Conservation (phyloP, 352 stramenopile species). For the Halophytophthora batemanensis region DNA sequence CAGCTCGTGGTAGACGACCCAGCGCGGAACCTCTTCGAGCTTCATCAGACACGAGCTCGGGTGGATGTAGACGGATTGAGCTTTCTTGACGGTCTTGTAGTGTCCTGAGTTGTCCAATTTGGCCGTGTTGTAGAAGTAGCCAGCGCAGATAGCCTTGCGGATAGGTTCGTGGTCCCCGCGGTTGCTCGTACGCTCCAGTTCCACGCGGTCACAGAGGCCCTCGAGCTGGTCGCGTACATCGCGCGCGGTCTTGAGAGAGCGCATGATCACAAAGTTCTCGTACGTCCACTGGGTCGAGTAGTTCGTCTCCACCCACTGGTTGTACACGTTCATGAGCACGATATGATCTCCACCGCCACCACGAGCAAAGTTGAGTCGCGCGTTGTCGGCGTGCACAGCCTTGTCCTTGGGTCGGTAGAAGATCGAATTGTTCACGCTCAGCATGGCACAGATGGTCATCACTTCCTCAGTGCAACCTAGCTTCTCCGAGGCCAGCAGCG, state of each 20-base stretch:
- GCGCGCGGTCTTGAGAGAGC: conserved; percentile 96
- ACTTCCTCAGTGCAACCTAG: conserved; percentile 93
- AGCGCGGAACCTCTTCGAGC: conserved; percentile 89
- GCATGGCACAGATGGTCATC: conserved; percentile 97
- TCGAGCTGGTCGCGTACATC: conserved; percentile 99
- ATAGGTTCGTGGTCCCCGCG: conserved; percentile 91
- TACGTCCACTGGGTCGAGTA: conserved; percentile 97
- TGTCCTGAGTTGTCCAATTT: conserved; percentile 94
- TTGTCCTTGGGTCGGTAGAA: conserved; percentile 99
- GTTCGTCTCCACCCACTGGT: conserved; percentile 97
- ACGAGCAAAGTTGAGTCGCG: conserved; percentile 97
- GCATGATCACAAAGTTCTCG: conserved; percentile 96
- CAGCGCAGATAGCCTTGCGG: conserved; percentile 96
- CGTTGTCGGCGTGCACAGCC: conserved; percentile 97
- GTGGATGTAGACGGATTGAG: conserved; percentile 97
- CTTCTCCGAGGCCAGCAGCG: conserved; percentile 89
- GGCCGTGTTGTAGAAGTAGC: conserved; percentile 99
- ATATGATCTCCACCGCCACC: conserved; percentile 98
- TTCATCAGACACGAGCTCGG: conserved; percentile 96
- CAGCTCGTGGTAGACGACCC: conserved; percentile 99
- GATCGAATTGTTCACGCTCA: conserved; percentile 97
- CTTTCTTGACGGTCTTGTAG: conserved; percentile 99
- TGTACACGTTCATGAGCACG: conserved; percentile 96
- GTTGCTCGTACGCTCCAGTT: conserved; percentile 91
- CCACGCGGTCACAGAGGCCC: conserved; percentile 97